Percentiles rank a stretch among this genome's conserved stretches.
These are phyloP conservation scores for Fusarium lyarnte DNA, from an alignment of 2,329 filamentous ascomycete genomes.

Conservation along the genomic window DNA sequence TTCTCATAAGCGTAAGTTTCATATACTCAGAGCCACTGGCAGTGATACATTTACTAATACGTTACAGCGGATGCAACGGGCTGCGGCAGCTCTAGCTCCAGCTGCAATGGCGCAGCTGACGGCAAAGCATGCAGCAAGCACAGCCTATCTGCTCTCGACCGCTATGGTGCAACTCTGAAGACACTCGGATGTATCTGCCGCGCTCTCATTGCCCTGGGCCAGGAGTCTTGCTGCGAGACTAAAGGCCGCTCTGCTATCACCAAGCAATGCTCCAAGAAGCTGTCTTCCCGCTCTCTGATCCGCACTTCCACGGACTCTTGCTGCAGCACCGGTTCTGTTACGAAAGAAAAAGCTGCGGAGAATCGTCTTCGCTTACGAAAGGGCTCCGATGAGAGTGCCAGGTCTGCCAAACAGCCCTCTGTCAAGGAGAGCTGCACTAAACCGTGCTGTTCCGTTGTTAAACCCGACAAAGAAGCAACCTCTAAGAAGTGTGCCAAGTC, in stretches of 20 bases:
- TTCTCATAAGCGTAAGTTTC: neutral
- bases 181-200: conserved; percentile 65
- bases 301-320: conserved; percentile 43
- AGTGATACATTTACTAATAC: neutral
- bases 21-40: neutral
- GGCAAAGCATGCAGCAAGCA: conserved; percentile 53
- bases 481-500: neutral
- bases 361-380: conserved; percentile 23
- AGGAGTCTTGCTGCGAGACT: conserved; percentile 60
- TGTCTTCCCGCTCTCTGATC: conserved; percentile 14
- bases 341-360: conserved; percentile 14
- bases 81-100: neutral
- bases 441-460: conserved; percentile 22
- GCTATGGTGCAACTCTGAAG: conserved; percentile 55
- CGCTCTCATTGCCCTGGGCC: conserved; percentile 59
- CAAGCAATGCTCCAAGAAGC: conserved; percentile 41
- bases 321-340: conserved; percentile 29
- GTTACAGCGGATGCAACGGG: neutral
- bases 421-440: conserved; percentile 16
- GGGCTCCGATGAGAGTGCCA: conserved; percentile 12
- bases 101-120: conserved; percentile 25
- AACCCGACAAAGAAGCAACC: neutral
- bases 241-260: conserved; percentile 40
- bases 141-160: conserved; percentile 46
- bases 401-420: neutral